Percentiles rank a stretch among this genome's conserved stretches.
Conservation (phyloP, 495 filamentous ascomycete species). For the Aspergillus olivimuriae region DNA sequence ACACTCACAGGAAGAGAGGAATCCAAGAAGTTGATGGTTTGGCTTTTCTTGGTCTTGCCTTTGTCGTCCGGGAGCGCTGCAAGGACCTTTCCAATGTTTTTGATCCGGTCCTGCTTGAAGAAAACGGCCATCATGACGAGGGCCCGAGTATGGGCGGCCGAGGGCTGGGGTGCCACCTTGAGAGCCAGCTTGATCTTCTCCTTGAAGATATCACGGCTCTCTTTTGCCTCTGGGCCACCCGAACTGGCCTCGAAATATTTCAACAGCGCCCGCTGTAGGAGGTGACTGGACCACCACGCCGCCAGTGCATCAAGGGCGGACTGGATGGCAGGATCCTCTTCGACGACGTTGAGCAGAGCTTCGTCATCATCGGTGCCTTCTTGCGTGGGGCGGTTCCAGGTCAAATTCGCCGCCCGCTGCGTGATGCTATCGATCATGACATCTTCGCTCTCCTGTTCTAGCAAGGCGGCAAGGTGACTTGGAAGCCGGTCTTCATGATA, state of each 20-base stretch:
- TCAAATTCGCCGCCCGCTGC: conserved; percentile 84
- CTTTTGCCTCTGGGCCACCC: conserved; percentile 32
- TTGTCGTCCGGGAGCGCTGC: conserved; percentile 43
- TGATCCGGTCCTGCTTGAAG: conserved; percentile 35
- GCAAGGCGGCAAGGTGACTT: conserved; percentile 63
- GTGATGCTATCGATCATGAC: conserved; percentile 71
- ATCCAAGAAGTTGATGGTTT: conserved; percentile 37
- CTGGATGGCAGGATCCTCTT: conserved; percentile 79
- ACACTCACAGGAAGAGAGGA: conserved; percentile 42
- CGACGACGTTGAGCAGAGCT: conserved; percentile 74
- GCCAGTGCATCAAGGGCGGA: conserved; percentile 86
- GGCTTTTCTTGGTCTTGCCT: conserved; percentile 20
- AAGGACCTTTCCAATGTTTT: conserved; percentile 44
- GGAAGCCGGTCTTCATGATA: conserved; percentile 61
- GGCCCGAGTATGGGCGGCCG: conserved; percentile 68
- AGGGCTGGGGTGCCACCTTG: conserved; percentile 70
- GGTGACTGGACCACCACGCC: conserved; percentile 79
- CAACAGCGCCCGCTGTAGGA: conserved; percentile 65
- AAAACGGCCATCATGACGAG: conserved; percentile 59
- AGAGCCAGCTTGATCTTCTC: conserved; percentile 62
- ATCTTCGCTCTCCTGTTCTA: conserved; percentile 70
- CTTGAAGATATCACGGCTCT: conserved; percentile 40
- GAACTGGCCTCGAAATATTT: conserved; percentile 49
- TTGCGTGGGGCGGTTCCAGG: conserved; percentile 75
- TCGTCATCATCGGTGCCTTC: conserved; percentile 54